These are phyloP conservation scores for Wickerhamomyces bisporus DNA, from an alignment of 805 yeast genomes.

Conservation along the genomic window DNA sequence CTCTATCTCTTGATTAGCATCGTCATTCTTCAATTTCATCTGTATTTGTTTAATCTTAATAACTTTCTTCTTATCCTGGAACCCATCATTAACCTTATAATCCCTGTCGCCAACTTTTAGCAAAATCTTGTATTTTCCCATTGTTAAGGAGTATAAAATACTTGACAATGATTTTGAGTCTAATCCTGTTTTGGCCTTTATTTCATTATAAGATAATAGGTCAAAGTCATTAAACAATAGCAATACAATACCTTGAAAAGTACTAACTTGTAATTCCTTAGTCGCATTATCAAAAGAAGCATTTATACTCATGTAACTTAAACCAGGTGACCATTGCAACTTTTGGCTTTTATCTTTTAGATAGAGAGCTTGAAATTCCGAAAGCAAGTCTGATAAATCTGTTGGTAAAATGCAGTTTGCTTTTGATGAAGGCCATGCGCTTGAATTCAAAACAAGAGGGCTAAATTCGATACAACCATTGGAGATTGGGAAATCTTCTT, in stretches of 20 bases:
- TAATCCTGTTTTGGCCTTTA: slow-evolving; percentile 9
- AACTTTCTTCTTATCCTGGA: slow-evolving; percentile 10
- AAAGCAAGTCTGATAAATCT: slow-evolving; percentile 4
- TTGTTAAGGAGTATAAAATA: slow-evolving; percentile 19
- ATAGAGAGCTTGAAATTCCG: slow-evolving; percentile 12
- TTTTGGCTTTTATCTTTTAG: slow-evolving; percentile 5
- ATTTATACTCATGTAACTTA: slow-evolving; percentile 17
- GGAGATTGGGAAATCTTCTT: not conserved
- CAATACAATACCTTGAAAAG: slow-evolving; percentile 17
- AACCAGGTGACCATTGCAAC: slow-evolving; percentile 16
- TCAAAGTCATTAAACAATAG: slow-evolving; percentile 16
- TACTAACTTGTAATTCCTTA: slow-evolving; percentile 17
- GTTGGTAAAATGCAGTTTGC: slow-evolving; percentile 6
- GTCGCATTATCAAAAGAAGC: slow-evolving; percentile 12
- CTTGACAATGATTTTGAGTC: slow-evolving; percentile 14
- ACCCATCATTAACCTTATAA: slow-evolving; percentile 14
- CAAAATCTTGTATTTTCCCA: slow-evolving; percentile 17
- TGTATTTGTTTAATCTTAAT: slow-evolving; percentile 16
- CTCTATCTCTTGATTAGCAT: not conserved
- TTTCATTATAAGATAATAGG: slow-evolving; percentile 10
- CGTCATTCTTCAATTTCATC: slow-evolving; percentile 16
- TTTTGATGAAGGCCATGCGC: slow-evolving; percentile 17
- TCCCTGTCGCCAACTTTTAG: slow-evolving; percentile 7
- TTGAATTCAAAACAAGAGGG: slow-evolving; percentile 15
- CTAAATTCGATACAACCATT: slow-evolving; percentile 8